Evolutionary conservation across 1,284 basidiomycete species (phyloP).

Genomic region (Pulveroboletus sp.): DNA sequence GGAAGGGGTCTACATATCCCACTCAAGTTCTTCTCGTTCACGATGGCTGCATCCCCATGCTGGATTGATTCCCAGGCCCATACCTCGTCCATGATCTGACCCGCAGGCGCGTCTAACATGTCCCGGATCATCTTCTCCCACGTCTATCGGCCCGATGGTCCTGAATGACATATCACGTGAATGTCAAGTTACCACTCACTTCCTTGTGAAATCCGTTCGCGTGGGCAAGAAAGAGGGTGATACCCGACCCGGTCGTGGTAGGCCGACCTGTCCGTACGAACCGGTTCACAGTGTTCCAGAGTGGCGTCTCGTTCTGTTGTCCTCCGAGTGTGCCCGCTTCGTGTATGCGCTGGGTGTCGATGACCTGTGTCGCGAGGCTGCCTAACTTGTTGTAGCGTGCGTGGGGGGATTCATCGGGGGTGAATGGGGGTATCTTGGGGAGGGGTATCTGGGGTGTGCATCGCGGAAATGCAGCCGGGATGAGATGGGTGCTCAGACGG

Average conservation of each 20-base stretch:
- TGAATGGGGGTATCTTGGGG: constrained; percentile 29
- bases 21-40: constrained; percentile 57
- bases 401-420: constrained; percentile 13
- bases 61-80: constrained; percentile 79
- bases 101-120: constrained; percentile 40
- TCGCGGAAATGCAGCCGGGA: constrained; percentile 71
- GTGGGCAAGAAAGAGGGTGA: constrained; percentile 73
- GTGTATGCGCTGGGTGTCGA: constrained; percentile 21
- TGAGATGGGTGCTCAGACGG: constrained; percentile 58
- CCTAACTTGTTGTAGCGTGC: constrained; percentile 31
- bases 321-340: constrained; percentile 15
- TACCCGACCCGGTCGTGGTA: constrained; percentile 15
- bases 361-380: constrained; percentile 19
- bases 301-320: constrained; percentile 36
- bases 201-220: constrained; percentile 85
- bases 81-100: constrained; percentile 59
- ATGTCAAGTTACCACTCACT: constrained; percentile 39
- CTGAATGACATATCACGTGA: neutral
- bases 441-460: constrained; percentile 44
- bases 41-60: constrained; percentile 69
- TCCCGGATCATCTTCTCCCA: constrained; percentile 62
- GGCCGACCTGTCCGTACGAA: constrained; percentile 38
- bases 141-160: constrained; percentile 37
- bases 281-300: constrained; percentile 57
- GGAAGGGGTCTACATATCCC: constrained; percentile 45